Evolutionary conservation across 257 asterid species (phyloP).

Genomic region (Forsythia suspensa): DNA sequence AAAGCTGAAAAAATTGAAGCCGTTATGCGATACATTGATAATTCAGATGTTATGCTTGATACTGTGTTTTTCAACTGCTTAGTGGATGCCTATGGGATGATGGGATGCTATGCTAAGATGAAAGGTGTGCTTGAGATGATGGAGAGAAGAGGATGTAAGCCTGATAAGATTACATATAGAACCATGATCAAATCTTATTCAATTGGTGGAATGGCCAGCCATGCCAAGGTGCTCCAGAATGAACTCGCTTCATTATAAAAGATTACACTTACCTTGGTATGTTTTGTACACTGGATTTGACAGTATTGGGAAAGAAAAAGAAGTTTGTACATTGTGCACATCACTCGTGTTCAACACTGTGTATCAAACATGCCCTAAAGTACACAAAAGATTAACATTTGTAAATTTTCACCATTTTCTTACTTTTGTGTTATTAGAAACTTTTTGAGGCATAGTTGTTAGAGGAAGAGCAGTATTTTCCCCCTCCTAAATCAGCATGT

Average conservation of each 20-base stretch:
- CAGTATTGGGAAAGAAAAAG: no score
- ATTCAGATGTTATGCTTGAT: conserved; percentile 76
- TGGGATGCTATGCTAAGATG: conserved; percentile 87
- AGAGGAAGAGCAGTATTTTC: no score
- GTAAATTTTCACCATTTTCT: neutral
- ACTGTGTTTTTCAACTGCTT: conserved; percentile 81
- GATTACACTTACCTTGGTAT: neutral
- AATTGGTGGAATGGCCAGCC: conserved; percentile 54
- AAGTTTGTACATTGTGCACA: neutral
- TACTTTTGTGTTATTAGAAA: neutral
- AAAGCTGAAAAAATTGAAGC: conserved; percentile 60
- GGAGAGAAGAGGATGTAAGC: conserved; percentile 67
- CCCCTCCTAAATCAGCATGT: neutral
- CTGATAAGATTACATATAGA: conserved; percentile 75
- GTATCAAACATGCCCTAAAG: neutral
- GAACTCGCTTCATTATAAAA: conserved; percentile 51
- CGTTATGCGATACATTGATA: conserved; percentile 57
- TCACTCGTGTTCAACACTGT: neutral
- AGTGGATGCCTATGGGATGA: conserved; percentile 81
- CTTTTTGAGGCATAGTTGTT: no score
- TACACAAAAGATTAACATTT: neutral
- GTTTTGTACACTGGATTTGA: neutral
- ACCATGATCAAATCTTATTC: conserved; percentile 78
- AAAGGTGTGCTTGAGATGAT: conserved; percentile 77
- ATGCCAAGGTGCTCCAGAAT: conserved; percentile 60